Conservation (phyloP, 371 early-diverging fungal genomes). For the Mortierella sp. region DNA sequence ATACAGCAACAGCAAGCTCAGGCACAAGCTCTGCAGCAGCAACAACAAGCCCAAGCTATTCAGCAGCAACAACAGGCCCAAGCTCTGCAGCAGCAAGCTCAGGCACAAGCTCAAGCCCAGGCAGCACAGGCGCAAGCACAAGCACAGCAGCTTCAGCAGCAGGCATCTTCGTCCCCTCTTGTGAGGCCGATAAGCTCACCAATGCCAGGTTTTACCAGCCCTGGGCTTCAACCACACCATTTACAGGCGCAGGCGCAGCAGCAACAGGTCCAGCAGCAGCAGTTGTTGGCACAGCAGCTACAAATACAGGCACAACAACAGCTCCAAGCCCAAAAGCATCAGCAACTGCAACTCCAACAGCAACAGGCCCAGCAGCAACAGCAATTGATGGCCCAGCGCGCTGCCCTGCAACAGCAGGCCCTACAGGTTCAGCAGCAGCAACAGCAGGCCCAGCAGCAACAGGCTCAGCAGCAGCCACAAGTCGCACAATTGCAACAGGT, state of each 20-base stretch:
- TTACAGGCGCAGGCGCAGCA: conserved; percentile 45
- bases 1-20: conserved; percentile 39
- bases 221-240: conserved; percentile 37
- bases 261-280: conserved; percentile 46
- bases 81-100: conserved; percentile 18
- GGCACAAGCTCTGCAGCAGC: conserved; percentile 20
- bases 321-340: too few species aligned
- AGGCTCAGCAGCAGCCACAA: conserved; percentile 41
- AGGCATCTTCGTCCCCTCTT: conserved; percentile 47
- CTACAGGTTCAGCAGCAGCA: conserved; percentile 43
- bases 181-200: conserved; percentile 47
- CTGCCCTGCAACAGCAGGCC: conserved; percentile 56
- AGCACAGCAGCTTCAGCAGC: conserved; percentile 29
- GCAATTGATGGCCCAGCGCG: too few species aligned
- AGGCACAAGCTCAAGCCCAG: too few species aligned
- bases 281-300: conserved; percentile 41
- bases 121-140: too few species aligned
- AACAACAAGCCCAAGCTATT: too few species aligned
- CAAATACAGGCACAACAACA: conserved; percentile 56
- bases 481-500: conserved; percentile 47
- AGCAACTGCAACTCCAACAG: conserved; percentile 56
- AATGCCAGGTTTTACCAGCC: conserved; percentile 50
- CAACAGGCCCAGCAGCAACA: conserved; percentile 57
- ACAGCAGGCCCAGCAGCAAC: conserved; percentile 34
- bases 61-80: too few species aligned